Base-by-base conservation (phyloP, 1,284 basidiomycete species). In the Cystobasidium slooffiae region DNA sequence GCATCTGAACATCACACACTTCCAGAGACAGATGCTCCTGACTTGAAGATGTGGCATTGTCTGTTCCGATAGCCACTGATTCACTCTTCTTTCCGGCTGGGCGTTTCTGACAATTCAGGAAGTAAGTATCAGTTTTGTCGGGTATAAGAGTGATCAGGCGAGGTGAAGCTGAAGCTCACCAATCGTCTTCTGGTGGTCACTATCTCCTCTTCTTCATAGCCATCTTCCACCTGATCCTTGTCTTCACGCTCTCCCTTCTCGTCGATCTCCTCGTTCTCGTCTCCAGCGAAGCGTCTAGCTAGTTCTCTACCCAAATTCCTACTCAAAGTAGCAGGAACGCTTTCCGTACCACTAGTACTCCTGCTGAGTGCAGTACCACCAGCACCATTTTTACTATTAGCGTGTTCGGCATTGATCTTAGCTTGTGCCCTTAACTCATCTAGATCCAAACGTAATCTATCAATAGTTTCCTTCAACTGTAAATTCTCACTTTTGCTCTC, bases 401-500 rank as follows among this genome's bases (percentile, higher is more conserved):
- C 44, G 9, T 14, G 16, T 61, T 82, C 80, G 12, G 82, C 82
- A 72, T 81, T 82, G 59, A 84, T 82, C 37, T 83, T 82, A 6
- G 81, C 80, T 72, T 84, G 87, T 0, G 80, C 78, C 58, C 92
- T 86, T 84, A 94, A 87, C 82, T 94, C 92, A 78, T 95, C 93
- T 85, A 95, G 88, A 79, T 96, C 93, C 78, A 89, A 93, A 44
- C 91, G 86, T 86, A 95, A 88, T 44, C 93, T 87, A 81, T 95
- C 93, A 78, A 96, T 95, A 0, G 93, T 95, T 84, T 96, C 93
- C 81, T 94, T 53, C 8, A 39, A 7, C 37, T 75, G 56, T 24
- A 94, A 80, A 79, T 95, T 96, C 85, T 95, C 92, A 79, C 92
- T 91, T 83, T 94, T 94, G 84, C 95, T 93, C 77, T 90, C 90